Base-by-base conservation (phyloP, 2,329 filamentous ascomycete species). In the Exophiala sp. region DNA sequence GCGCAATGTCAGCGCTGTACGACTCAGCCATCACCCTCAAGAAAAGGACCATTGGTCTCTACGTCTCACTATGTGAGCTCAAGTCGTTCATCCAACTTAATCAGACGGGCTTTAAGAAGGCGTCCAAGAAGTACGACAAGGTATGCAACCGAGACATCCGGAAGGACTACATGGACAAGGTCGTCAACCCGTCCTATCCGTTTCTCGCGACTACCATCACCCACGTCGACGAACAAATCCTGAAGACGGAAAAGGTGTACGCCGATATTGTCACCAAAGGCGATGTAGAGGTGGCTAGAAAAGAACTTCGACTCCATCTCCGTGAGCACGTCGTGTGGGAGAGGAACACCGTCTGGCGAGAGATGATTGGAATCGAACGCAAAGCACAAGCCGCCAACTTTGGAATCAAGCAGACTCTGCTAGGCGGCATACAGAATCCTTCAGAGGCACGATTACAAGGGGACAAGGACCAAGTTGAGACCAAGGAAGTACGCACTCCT, bases 311-410 rank as follows among this genome's bases (percentile, higher is more conserved):
- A 50, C 83, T 96, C 29, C 91, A 99, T 67, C 80, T 99, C 21
- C 81, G 94, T 53, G 95, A 99, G 72, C 94, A 99, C 70, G 91
- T 99, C 16, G 92, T 97, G 0, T 99, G 94, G 95, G 95, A 99
- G 71, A 83, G 94, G 53, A 99, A 99, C 68, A 99, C 94, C 0
- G 94, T 99, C 14, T 99, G 94, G 94, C 81, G 95, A 73, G 94
- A 99, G 65, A 94, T 99, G 83, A 99, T 99, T 68, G 94, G 92
- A 49, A 92, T 99, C 63, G 95, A 99, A 75, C 82, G 94, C 18
- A 91, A 95, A 68, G 90, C 90, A 1, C 92, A 97, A 72, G 95
- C 94, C 7, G 92, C 92, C 7, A 94, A 92, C 63, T 80, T 99
- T 61, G 94, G 94, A 39, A 76, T 88, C 47, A 75, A 83, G 18